Conservation (phyloP, 73 alveolate species). For the Effrenium voratum region DNA sequence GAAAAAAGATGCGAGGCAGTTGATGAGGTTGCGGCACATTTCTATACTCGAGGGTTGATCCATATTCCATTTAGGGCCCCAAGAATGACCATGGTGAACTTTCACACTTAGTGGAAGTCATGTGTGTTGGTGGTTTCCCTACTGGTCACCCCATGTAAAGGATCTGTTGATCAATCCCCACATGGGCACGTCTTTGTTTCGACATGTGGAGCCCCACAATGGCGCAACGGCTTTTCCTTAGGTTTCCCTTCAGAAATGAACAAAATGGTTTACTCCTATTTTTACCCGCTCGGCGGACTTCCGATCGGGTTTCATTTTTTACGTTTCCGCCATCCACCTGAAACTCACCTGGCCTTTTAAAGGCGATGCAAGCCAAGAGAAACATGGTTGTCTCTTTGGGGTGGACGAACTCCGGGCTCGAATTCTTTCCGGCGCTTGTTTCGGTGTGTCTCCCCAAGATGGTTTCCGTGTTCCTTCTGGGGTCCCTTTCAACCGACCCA, state of each 20-base stretch:
- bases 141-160: no score
- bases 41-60: neutral
- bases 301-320: neutral
- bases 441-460: neutral
- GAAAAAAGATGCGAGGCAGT: neutral
- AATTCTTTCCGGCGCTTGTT: neutral
- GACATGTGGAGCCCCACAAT: no score
- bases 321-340: neutral
- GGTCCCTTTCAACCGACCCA: neutral
- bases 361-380: neutral
- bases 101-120: neutral
- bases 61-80: neutral
- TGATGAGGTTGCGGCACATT: neutral
- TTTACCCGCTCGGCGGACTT: no score
- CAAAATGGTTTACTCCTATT: no score
- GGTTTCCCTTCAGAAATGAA: no score
- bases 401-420: neutral
- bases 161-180: no score
- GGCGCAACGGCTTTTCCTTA: no score
- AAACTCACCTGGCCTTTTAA: neutral
- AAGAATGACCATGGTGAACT: neutral
- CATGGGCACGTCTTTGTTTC: no score
- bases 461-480: neutral
- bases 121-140: neutral
- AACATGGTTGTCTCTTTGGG: neutral